Percentiles rank a stretch among this genome's conserved stretches.
Conservation (phyloP, 2,329 filamentous ascomycete genomes). For the Trichoderma endophyticum region DNA sequence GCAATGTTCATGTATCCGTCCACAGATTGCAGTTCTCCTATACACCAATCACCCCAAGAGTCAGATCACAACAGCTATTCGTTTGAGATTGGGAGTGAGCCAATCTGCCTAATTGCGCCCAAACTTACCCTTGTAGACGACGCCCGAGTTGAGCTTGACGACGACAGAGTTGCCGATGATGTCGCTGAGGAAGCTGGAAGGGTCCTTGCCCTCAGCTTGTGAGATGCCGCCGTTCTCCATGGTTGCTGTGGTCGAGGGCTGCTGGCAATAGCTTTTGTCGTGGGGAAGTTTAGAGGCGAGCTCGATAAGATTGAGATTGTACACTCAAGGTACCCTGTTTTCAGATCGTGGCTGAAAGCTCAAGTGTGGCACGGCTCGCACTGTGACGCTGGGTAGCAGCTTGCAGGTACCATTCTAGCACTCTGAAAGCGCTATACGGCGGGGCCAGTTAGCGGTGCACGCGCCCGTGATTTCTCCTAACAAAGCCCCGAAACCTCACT, state of each 20-base stretch:
- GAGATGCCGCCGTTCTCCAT: conserved; percentile 73
- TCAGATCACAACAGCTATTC: not conserved
- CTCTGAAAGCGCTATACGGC: not conserved
- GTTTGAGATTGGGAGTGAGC: not conserved
- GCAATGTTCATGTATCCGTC: conserved; percentile 99
- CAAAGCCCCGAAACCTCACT: conserved; percentile 8
- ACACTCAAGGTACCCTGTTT: not conserved
- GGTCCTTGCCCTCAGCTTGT: conserved; percentile 78
- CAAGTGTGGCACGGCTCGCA: conserved; percentile 17
- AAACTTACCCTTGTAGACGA: conserved; percentile 84
- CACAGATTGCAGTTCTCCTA: conserved; percentile 92
- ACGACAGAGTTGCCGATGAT: conserved; percentile 93
- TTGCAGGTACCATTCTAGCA: not conserved
- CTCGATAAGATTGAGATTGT: not conserved
- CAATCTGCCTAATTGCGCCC: not conserved
- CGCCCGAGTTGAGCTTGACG: conserved; percentile 97
- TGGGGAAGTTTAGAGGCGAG: conserved; percentile 9
- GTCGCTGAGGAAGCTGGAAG: conserved; percentile 86
- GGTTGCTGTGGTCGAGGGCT: conserved; percentile 21
- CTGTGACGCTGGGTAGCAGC: conserved; percentile 4
- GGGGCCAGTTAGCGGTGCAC: conserved; percentile 14
- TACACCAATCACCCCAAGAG: not conserved
- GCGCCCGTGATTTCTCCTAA: not conserved
- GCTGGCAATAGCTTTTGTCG: not conserved
- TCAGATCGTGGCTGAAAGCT: not conserved